Evolutionary conservation across 352 stramenopile species (phyloP).

Genomic region (Globisporangium emineosum): DNA sequence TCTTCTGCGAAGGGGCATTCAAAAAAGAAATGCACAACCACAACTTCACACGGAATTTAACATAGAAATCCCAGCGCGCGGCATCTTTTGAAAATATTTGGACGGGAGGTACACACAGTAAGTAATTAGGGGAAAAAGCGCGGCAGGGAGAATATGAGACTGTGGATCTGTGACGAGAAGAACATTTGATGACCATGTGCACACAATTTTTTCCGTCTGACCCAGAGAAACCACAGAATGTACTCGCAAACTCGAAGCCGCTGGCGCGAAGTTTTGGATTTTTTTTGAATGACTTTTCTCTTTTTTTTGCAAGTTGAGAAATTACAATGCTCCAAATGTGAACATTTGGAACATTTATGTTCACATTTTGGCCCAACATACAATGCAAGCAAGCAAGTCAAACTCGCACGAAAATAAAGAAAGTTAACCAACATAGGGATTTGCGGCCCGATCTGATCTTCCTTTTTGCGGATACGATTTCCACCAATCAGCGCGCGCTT

Average conservation of each 20-base stretch:
- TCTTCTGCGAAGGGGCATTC: slow-evolving; percentile 3
- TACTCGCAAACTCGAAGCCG: too few relatives aligned
- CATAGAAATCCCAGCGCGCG: too few relatives aligned
- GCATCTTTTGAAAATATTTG: slow-evolving; percentile 1
- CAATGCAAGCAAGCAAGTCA: not conserved
- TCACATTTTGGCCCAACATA: not conserved
- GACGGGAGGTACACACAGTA: not conserved
- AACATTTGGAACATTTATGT: too few relatives aligned
- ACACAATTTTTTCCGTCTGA: too few relatives aligned
- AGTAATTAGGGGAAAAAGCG: not conserved
- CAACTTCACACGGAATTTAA: slow-evolving; percentile 4
- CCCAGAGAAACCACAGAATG: too few relatives aligned
- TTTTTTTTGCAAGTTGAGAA: too few relatives aligned
- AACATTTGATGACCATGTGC: not conserved
- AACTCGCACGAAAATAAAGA: not conserved
- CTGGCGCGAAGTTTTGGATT: too few relatives aligned
- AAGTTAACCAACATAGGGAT: slow-evolving; percentile 3
- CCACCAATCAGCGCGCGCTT: not conserved
- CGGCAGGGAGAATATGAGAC: not conserved
- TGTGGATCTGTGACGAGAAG: not conserved
- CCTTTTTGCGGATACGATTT: not conserved
- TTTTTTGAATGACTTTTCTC: too few relatives aligned
- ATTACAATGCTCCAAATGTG: too few relatives aligned
- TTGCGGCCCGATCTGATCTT: slow-evolving; percentile 1
- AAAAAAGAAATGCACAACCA: slow-evolving; percentile 5